These are phyloP conservation scores for Tylopilus orsonianus DNA, from an alignment of 1,284 basidiomycete species.

Conservation along the genomic window DNA sequence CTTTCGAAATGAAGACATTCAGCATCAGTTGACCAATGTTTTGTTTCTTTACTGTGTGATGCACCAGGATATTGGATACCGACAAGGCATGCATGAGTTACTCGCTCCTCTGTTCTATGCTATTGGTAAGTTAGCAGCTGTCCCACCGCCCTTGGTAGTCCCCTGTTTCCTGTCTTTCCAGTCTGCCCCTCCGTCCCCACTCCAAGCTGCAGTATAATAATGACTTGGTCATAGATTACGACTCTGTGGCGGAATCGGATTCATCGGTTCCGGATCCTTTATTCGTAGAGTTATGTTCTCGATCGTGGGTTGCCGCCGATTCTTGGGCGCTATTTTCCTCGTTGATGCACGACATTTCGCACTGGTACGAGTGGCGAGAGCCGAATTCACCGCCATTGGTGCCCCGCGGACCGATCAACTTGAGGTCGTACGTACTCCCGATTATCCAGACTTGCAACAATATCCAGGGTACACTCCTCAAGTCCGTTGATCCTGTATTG, in stretches of 20 bases:
- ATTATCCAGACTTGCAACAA: constrained; percentile 80
- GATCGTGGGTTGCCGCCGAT: constrained; percentile 77
- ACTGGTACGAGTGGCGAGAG: constrained; percentile 91
- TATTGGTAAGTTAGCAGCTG: constrained; percentile 39
- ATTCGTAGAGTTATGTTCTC: constrained; percentile 61
- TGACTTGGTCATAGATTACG: constrained; percentile 53
- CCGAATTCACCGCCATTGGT: constrained; percentile 39
- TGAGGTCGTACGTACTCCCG: constrained; percentile 71
- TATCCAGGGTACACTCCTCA: constrained; percentile 72
- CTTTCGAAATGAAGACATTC: constrained; percentile 75
- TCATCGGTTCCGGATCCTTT: constrained; percentile 32
- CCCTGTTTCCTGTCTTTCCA: constrained; percentile 8
- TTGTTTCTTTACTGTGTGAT: constrained; percentile 79
- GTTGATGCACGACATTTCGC: constrained; percentile 74
- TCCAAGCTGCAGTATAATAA: constrained; percentile 29
- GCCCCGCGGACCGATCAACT: constrained; percentile 46
- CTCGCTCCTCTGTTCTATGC: constrained; percentile 83
- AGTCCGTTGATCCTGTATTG: constrained; percentile 79
- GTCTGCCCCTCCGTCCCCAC: constrained; percentile 17
- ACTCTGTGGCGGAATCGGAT: constrained; percentile 57
- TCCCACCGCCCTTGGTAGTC: constrained; percentile 5
- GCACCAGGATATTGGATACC: constrained; percentile 82
- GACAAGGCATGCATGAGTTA: constrained; percentile 96
- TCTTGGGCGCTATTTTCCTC: constrained; percentile 78
- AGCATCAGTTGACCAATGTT: constrained; percentile 79